Evolutionary conservation across 148 eudicot genomes (phyloP).

Genomic region (Amaranthus cruentus): DNA sequence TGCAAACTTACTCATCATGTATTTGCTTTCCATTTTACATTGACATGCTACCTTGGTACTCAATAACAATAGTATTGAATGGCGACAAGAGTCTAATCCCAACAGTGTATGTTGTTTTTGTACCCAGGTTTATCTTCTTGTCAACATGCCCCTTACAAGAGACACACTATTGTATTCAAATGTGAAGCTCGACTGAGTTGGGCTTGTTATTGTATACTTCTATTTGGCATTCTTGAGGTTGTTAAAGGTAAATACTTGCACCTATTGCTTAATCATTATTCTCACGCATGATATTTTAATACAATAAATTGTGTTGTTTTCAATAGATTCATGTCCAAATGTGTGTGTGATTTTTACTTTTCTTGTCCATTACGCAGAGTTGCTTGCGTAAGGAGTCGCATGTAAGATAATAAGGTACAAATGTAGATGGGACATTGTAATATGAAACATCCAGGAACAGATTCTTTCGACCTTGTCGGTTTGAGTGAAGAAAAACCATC

Average conservation of each 20-base stretch:
- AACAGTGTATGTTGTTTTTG: conserved; percentile 1
- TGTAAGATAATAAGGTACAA: too few relatives aligned
- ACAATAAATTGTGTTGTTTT: conserved; percentile 2
- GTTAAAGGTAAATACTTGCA: conserved; percentile 9
- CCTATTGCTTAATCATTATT: neutral
- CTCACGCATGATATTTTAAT: neutral
- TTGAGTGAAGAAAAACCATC: too few relatives aligned
- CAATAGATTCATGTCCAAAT: conserved; percentile 7
- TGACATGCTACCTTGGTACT: too few relatives aligned
- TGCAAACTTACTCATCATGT: too few relatives aligned
- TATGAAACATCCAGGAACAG: too few relatives aligned
- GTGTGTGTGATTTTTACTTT: neutral
- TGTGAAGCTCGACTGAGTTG: conserved; percentile 75
- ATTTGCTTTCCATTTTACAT: too few relatives aligned
- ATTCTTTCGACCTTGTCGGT: too few relatives aligned
- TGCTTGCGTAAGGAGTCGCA: too few relatives aligned
- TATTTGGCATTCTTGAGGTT: conserved; percentile 16
- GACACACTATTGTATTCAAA: conserved; percentile 91
- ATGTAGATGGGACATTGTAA: too few relatives aligned
- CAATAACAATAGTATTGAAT: too few relatives aligned
- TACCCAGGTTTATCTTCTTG: conserved; percentile 62
- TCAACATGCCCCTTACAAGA: conserved; percentile 83
- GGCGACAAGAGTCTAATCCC: too few relatives aligned
- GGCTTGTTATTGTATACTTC: conserved; percentile 5
- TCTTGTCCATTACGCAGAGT: too few relatives aligned